Conservation (phyloP, 768 basidiomycete species). For the Gautieria morchelliformis region DNA sequence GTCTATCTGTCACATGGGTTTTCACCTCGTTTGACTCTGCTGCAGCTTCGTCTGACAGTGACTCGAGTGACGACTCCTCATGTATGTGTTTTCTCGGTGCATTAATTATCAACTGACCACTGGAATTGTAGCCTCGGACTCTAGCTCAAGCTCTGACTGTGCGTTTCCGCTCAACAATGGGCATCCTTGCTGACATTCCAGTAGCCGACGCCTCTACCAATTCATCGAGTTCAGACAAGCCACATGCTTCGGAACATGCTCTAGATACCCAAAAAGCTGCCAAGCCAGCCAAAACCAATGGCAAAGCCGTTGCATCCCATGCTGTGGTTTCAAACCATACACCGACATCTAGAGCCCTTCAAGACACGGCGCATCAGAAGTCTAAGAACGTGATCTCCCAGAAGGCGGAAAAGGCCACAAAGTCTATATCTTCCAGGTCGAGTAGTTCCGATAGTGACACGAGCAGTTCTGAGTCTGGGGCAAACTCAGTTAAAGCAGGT, state of each 20-base stretch:
- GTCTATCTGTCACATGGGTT: background rate
- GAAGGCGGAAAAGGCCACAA: background rate
- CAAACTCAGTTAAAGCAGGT: background rate
- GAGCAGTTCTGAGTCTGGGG: background rate
- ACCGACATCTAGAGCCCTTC: background rate
- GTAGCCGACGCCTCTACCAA: background rate
- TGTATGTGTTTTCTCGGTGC: background rate
- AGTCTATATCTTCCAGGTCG: background rate
- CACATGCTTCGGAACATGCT: background rate
- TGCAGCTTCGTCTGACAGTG: background rate
- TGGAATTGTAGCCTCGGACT: conserved; percentile 12
- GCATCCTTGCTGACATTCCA: background rate
- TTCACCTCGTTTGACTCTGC: background rate
- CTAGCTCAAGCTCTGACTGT: conserved; percentile 19
- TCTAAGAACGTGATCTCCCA: no score
- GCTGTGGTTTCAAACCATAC: background rate
- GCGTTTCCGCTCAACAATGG: background rate
- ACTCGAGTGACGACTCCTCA: conserved; percentile 1
- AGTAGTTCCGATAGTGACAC: background rate
- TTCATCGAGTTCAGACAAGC: background rate
- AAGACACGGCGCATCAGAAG: background rate
- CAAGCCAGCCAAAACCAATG: background rate
- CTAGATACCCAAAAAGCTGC: background rate
- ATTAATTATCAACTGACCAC: conserved; percentile 4
- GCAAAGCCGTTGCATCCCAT: background rate